Conservation (phyloP, 2,329 filamentous ascomycete genomes). For the Colletotrichum lentis region DNA sequence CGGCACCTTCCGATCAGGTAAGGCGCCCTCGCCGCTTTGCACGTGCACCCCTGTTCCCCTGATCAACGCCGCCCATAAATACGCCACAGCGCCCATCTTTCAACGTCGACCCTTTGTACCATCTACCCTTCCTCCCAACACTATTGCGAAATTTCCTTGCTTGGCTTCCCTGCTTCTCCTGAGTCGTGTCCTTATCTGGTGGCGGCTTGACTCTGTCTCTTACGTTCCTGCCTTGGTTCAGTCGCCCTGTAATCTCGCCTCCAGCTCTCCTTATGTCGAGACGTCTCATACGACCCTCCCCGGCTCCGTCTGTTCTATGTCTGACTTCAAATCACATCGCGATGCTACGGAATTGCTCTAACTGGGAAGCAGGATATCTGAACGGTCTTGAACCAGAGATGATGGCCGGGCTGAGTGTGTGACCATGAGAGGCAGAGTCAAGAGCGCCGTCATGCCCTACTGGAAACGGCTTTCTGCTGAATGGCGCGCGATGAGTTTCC, state of each 20-base stretch:
- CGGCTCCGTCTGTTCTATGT: background rate
- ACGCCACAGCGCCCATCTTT: background rate
- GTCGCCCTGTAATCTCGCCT: background rate
- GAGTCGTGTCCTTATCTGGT: background rate
- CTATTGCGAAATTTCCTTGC: background rate
- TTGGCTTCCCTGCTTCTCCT: background rate
- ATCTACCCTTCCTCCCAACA: constrained; percentile 5
- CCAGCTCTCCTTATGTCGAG: background rate
- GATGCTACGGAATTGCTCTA: background rate
- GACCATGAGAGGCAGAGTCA: constrained; percentile 1
- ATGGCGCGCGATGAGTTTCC: background rate
- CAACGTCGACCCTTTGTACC: background rate
- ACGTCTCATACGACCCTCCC: background rate
- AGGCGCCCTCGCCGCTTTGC: too few species aligned
- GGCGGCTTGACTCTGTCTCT: background rate
- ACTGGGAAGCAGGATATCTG: background rate
- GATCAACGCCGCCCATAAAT: constrained; percentile 3
- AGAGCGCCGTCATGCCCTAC: background rate
- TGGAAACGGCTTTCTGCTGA: background rate
- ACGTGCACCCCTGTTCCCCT: background rate
- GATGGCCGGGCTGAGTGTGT: background rate
- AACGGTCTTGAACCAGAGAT: background rate
- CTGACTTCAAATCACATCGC: constrained; percentile 1
- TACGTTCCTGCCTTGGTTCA: background rate
- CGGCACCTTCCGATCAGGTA: too few species aligned